Conservation (phyloP, 192 early-diverging fungal genomes). For the Polychytrium aggregatum region DNA sequence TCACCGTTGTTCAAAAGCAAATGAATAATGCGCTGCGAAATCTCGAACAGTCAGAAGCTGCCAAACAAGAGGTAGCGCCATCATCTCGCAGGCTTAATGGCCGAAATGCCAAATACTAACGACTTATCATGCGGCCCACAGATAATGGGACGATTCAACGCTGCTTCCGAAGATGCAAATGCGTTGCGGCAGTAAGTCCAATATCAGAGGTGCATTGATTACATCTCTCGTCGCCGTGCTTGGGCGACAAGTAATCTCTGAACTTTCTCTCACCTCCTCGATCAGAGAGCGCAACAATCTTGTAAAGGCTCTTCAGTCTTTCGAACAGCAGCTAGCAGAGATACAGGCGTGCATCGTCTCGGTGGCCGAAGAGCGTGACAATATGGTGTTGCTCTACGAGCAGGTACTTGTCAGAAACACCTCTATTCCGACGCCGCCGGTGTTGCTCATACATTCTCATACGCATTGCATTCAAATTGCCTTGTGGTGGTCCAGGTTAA, state of each 20-base stretch:
- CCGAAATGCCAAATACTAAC: too few species aligned
- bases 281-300: conserved; percentile 28
- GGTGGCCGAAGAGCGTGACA: conserved; percentile 33
- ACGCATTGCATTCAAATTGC: too few species aligned
- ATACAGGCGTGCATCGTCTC: conserved; percentile 15
- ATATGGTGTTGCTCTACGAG: conserved; percentile 23
- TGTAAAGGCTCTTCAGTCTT: conserved; percentile 18
- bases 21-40: conserved; percentile 1
- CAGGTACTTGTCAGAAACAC: too few species aligned
- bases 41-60: conserved; percentile 2
- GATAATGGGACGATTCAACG: too few species aligned
- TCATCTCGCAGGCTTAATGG: too few species aligned
- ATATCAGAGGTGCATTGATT: neutral
- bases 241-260: too few species aligned
- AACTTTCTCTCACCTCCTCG: too few species aligned
- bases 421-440: too few species aligned
- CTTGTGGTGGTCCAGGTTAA: conserved; percentile 1
- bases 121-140: too few species aligned
- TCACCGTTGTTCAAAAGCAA: neutral
- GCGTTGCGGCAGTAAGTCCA: neutral
- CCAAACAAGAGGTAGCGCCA: neutral
- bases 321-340: conserved; percentile 25
- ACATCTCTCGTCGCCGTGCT: neutral
- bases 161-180: conserved; percentile 4
- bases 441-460: too few species aligned